Conservation (phyloP, 2,329 filamentous ascomycete genomes). For the Aspergillus sclerotialis region DNA sequence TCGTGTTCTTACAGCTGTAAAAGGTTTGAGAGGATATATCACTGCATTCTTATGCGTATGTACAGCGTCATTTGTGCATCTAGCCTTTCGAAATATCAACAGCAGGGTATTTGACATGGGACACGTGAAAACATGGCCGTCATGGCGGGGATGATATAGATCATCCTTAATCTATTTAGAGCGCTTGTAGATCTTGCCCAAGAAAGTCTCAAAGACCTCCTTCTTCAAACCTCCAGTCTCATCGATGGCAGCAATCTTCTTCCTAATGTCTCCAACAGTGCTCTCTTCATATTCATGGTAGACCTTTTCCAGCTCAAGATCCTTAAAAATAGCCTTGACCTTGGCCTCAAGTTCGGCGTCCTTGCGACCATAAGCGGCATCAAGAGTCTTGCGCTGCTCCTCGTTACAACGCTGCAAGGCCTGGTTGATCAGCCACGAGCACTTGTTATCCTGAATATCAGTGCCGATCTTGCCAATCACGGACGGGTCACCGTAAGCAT, state of each 20-base stretch:
- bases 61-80: too few species aligned
- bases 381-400: constrained; percentile 80
- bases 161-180: constrained; percentile 85
- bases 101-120: too few species aligned
- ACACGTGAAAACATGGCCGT: too few species aligned
- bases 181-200: constrained; percentile 96
- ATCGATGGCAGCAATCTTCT: constrained; percentile 71
- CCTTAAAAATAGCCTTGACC: constrained; percentile 83
- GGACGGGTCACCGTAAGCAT: constrained; percentile 90
- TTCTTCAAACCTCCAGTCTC: constrained; percentile 86
- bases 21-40: too few species aligned
- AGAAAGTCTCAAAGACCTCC: constrained; percentile 79
- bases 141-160: too few species aligned
- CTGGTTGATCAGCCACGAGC: constrained; percentile 96
- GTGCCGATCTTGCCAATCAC: constrained; percentile 98
- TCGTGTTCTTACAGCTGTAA: too few species aligned
- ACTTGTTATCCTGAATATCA: constrained; percentile 99
- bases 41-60: too few species aligned
- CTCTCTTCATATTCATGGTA: constrained; percentile 90
- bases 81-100: too few species aligned
- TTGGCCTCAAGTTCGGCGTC: constrained; percentile 72
- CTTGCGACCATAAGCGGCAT: constrained; percentile 92
- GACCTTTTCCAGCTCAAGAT: constrained; percentile 72
- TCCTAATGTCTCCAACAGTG: constrained; percentile 67
- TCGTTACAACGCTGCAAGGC: constrained; percentile 72